phyloP scores from a whole-genome alignment of 306 rosid genomes.

The Lathyrus sativus region DNA sequence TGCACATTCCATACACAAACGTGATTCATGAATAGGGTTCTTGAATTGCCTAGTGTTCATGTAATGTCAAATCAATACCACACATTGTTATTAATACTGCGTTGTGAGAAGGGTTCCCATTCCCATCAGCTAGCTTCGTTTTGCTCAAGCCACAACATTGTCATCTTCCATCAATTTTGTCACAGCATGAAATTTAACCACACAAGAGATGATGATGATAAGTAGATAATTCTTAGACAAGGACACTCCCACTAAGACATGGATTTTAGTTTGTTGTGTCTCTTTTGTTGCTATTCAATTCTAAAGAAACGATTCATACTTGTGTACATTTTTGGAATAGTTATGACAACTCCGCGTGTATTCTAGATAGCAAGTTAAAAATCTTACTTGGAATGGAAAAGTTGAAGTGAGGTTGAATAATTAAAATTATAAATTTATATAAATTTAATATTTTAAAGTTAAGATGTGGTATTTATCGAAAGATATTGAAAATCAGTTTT shows the following conservation, averaged over 20 bases:
- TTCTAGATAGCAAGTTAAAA: too few relatives aligned
- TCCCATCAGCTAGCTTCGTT: constrained; percentile 33
- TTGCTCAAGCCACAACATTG: constrained; percentile 36
- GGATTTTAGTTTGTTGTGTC: neutral
- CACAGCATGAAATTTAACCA: constrained; percentile 27
- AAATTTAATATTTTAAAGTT: too few relatives aligned
- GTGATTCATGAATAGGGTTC: constrained; percentile 38
- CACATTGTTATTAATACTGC: constrained; percentile 32
- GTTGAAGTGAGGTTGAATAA: too few relatives aligned
- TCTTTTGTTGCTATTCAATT: constrained; percentile 9
- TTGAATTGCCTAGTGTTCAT: constrained; percentile 43
- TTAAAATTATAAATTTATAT: too few relatives aligned
- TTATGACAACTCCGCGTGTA: neutral
- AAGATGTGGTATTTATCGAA: too few relatives aligned
- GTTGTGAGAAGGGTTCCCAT: constrained; percentile 17
- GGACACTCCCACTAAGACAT: constrained; percentile 28
- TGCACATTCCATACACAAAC: constrained; percentile 48
- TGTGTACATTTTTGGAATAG: neutral
- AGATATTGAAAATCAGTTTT: too few relatives aligned
- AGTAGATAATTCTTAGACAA: constrained; percentile 31
- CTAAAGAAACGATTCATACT: neutral
- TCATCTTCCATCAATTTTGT: constrained; percentile 42
- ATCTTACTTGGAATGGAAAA: too few relatives aligned
- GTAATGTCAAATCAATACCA: constrained; percentile 40
- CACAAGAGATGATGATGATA: constrained; percentile 26